phyloP scores from a whole-genome alignment of 768 basidiomycete genomes.

The Porphyrellus cyaneotinctus region DNA sequence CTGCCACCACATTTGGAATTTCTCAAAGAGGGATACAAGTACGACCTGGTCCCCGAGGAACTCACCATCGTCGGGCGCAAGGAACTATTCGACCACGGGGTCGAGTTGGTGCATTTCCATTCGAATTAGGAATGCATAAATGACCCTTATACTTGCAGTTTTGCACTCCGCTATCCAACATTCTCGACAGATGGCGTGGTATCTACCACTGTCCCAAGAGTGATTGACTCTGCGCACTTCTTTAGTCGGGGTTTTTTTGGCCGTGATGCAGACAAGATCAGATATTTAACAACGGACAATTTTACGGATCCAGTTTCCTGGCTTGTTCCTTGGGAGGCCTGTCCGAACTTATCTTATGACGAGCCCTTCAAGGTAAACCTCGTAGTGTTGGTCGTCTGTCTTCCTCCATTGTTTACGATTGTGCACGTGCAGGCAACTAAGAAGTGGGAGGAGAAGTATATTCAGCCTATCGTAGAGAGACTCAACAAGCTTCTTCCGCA shows the following conservation, averaged over 20 bases:
- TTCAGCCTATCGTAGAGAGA: slow-evolving; percentile 35
- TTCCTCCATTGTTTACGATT: background rate
- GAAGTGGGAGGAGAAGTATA: slow-evolving; percentile 34
- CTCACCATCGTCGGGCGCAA: slow-evolving; percentile 36
- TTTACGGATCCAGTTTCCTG: slow-evolving; percentile 35
- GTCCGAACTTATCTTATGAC: slow-evolving; percentile 14
- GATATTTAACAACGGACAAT: slow-evolving; percentile 30
- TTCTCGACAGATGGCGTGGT: slow-evolving; percentile 12
- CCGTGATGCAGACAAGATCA: slow-evolving; percentile 20
- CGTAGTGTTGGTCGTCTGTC: background rate
- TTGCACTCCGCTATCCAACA: slow-evolving; percentile 19
- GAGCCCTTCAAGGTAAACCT: background rate
- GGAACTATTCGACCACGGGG: slow-evolving; percentile 40
- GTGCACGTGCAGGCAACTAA: slow-evolving; percentile 3
- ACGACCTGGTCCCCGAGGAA: slow-evolving; percentile 32
- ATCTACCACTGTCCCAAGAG: slow-evolving; percentile 18
- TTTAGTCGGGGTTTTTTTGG: slow-evolving; percentile 40
- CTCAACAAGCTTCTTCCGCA: slow-evolving; percentile 35
- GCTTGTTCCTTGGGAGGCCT: slow-evolving; percentile 38
- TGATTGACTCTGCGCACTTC: slow-evolving; percentile 40
- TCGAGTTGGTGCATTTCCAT: slow-evolving; percentile 26
- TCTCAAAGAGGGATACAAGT: slow-evolving; percentile 35
- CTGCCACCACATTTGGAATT: slow-evolving; percentile 35
- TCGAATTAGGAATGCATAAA: background rate
- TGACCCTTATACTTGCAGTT: slow-evolving; percentile 7